Percentiles rank a stretch among this genome's conserved stretches.
Conservation (phyloP, 2,329 filamentous ascomycete species). For the Fusarium sp. region DNA sequence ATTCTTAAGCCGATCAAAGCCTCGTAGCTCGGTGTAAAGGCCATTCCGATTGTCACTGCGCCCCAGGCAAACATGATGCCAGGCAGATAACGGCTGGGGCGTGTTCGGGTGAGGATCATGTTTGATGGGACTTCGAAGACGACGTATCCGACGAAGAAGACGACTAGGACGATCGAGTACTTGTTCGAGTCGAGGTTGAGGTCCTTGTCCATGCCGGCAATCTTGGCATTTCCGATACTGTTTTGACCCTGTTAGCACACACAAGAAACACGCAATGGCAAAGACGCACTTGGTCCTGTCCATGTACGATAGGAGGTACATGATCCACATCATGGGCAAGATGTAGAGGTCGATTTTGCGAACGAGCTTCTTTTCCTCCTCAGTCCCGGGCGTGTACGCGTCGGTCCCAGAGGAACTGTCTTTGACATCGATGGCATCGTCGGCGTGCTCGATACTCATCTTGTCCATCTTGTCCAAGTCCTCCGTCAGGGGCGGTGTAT, state of each 20-base stretch:
- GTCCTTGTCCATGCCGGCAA: constrained; percentile 59
- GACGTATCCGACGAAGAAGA: constrained; percentile 81
- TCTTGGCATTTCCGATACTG: constrained; percentile 68
- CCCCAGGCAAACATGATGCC: constrained; percentile 73
- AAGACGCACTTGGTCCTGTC: constrained; percentile 75
- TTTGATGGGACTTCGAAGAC: constrained; percentile 77
- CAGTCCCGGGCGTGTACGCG: constrained; percentile 48
- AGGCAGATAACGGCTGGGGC: constrained; percentile 76
- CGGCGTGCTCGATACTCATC: constrained; percentile 33
- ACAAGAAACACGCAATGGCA: too few relatives aligned
- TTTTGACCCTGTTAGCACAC: neutral
- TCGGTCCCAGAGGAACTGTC: constrained; percentile 23
- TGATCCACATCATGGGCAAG: constrained; percentile 68
- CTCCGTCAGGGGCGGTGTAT: too few relatives aligned
- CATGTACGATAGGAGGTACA: constrained; percentile 73
- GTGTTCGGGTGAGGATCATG: constrained; percentile 73
- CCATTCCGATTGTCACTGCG: constrained; percentile 50
- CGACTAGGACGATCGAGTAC: constrained; percentile 71
- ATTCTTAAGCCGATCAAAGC: constrained; percentile 58
- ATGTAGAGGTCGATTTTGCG: constrained; percentile 59
- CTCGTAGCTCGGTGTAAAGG: constrained; percentile 46
- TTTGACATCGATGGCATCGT: constrained; percentile 28
- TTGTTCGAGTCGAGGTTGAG: constrained; percentile 68
- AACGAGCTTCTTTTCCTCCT: constrained; percentile 54
- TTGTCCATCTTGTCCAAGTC: neutral